A percentile compares a stretch with the other conserved stretches of the same genome.
These are phyloP conservation scores for Eremochloa ophiuroides DNA, from an alignment of 176 grass and related monocot genomes.

Conservation along the genomic window DNA sequence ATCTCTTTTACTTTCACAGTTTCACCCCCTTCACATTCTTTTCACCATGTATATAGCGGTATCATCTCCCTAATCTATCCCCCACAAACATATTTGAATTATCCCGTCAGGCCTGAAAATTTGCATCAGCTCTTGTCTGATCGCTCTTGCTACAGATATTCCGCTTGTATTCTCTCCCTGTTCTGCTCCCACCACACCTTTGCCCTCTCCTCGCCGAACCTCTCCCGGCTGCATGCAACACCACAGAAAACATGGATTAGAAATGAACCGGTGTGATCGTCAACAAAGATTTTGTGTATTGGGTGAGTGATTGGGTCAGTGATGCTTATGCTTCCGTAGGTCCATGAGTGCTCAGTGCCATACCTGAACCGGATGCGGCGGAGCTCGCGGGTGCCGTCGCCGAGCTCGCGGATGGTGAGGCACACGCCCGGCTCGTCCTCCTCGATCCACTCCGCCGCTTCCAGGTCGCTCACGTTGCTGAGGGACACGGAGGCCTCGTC, in stretches of 20 bases:
- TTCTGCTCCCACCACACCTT: slow-evolving; percentile 99
- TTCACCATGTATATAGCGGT: slow-evolving; percentile 10
- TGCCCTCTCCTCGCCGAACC: slow-evolving; percentile 79
- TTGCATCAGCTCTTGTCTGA: neutral
- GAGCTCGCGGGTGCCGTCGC: slow-evolving; percentile 87
- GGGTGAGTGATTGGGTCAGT: neutral
- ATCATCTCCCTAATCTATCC: slow-evolving; percentile 24
- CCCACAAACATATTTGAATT: slow-evolving; percentile 3
- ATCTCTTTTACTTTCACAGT: neutral
- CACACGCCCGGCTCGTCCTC: slow-evolving; percentile 90
- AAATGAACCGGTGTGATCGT: neutral
- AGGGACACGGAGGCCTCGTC: slow-evolving; percentile 92
- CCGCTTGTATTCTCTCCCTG: slow-evolving; percentile 75
- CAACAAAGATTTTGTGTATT: neutral
- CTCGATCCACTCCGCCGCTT: slow-evolving; percentile 75
- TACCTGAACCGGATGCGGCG: slow-evolving; percentile 91
- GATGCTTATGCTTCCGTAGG: neutral
- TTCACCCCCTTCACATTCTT: slow-evolving; percentile 20
- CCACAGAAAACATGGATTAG: neutral
- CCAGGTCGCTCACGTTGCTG: slow-evolving; percentile 89
- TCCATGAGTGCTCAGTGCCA: neutral
- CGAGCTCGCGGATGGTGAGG: slow-evolving; percentile 94
- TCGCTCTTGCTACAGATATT: slow-evolving; percentile 52
- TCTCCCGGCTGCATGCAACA: slow-evolving; percentile 69
- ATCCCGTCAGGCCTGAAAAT: slow-evolving; percentile 9